Evolutionary conservation across 2,329 filamentous ascomycete species (phyloP), one percentile per base, ranked within the genome.

Genomic region (Samsoniella hepiali): DNA sequence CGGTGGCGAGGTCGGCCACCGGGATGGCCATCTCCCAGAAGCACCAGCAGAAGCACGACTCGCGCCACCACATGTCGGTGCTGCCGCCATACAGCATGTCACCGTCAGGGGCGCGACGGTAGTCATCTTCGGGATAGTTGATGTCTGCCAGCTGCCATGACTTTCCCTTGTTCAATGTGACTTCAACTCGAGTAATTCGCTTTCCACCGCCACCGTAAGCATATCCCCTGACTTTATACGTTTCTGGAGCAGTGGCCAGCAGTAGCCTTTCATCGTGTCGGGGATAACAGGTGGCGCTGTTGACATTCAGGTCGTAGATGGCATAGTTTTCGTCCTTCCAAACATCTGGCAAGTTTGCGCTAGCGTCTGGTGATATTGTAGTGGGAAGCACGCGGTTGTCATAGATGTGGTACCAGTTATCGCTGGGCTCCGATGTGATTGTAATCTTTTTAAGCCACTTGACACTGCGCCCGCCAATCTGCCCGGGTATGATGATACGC

Each of bases 351-450:
- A 93, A 81, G 66, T 89, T 85, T 2, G 88, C 88, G 64, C 91
- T 89, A 72, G 89, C 88, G 68, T 96, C 92, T 0, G 93, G 92
- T 11, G 88, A 89, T 17, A 97, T 82, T 83, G 88, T 93, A 0
- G 92, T 96, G 67, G 93, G 93, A 45, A 97, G 77, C 1, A 97
- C 92, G 64, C 92, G 82, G 72, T 97, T 97, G 74, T 97, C 93
- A 75, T 95, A 93, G 66, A 96, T 92, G 74, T 97, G 93, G 70
- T 97, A 97, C 91, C 92, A 96, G 72, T 96, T 97, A 66, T 94
- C 89, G 72, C 92, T 96, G 0, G 93, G 92, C 31, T 82, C 80
- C 10, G 88, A 84, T 0, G 92, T 94, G 58, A 97, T 75, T 50
- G 93, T 89, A 65, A 97, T 83, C 67, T 82, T 88, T 78, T 89